Percentiles rank a stretch among this genome's conserved stretches.
phyloP scores from a whole-genome alignment of 176 grass and related monocot genomes.

The Carex cristatella region DNA sequence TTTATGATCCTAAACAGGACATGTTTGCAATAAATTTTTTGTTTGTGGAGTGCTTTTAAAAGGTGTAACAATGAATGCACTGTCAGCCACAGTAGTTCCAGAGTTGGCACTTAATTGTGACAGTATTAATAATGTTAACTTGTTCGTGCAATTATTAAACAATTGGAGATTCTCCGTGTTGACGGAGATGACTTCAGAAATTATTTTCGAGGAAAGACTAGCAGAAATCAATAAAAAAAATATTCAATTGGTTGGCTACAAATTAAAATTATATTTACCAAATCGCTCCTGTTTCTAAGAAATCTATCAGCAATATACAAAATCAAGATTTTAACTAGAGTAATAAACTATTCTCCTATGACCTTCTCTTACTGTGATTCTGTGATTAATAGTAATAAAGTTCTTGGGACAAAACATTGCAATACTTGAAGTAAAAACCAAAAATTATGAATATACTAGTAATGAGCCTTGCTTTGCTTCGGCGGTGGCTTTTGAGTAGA shows the following conservation, averaged over 20 bases:
- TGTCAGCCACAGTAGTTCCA: background rate
- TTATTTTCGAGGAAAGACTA: background rate
- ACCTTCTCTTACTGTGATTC: no score
- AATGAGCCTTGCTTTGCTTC: no score
- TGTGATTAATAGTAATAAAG: no score
- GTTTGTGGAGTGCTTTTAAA: background rate
- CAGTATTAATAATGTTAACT: background rate
- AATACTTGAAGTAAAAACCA: background rate
- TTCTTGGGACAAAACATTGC: no score
- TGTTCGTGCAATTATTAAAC: background rate
- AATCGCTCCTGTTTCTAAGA: background rate
- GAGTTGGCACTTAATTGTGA: background rate
- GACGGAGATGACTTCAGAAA: background rate
- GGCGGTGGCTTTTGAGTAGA: no score
- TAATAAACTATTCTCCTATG: background rate
- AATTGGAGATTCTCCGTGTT: no score
- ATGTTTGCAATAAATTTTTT: background rate
- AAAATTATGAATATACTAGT: background rate
- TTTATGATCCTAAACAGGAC: background rate
- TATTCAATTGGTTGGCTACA: background rate
- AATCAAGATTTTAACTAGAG: background rate
- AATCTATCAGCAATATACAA: background rate
- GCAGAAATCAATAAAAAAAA: background rate
- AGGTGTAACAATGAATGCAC: background rate
- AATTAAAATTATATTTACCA: background rate